Evolutionary conservation across 257 asterid species (phyloP).

Genomic region (Paulownia fortunei): DNA sequence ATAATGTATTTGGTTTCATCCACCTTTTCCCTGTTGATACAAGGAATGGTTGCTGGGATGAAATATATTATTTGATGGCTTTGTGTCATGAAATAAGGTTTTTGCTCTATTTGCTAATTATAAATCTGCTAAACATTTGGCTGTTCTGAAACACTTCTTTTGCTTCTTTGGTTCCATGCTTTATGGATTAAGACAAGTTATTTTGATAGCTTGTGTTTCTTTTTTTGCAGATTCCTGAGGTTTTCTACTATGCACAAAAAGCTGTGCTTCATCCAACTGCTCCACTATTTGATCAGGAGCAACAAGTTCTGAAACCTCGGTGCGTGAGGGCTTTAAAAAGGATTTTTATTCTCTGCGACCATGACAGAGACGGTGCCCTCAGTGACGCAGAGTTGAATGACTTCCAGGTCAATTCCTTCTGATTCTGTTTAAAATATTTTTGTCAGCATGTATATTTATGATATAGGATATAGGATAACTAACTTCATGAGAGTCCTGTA

Average conservation of each 20-base stretch:
- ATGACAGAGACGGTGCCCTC: constrained; percentile 97
- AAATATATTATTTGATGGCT: not conserved
- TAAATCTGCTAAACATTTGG: not conserved
- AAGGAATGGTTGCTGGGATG: not conserved
- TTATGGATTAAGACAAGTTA: constrained; percentile 4
- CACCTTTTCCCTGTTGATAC: not conserved
- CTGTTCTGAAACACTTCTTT: not conserved
- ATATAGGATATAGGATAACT: constrained; percentile 5
- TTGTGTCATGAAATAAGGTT: constrained; percentile 14
- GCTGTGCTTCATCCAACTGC: constrained; percentile 99
- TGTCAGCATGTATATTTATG: constrained; percentile 10
- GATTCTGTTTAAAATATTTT: constrained; percentile 11
- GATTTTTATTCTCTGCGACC: constrained; percentile 91
- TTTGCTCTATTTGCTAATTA: not conserved
- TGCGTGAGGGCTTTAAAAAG: constrained; percentile 95
- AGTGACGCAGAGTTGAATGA: constrained; percentile 92
- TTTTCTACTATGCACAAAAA: constrained; percentile 92
- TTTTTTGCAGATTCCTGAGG: constrained; percentile 79
- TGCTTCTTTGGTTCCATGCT: not conserved
- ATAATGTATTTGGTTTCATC: constrained; percentile 11
- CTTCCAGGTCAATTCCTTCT: constrained; percentile 70
- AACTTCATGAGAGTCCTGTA: not conserved
- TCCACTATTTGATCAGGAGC: constrained; percentile 95
- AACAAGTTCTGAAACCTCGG: constrained; percentile 85
- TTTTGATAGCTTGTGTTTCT: not conserved